Evolutionary conservation across 164 flowering plant genomes (phyloP).

Genomic region (Sextonia rubra): DNA sequence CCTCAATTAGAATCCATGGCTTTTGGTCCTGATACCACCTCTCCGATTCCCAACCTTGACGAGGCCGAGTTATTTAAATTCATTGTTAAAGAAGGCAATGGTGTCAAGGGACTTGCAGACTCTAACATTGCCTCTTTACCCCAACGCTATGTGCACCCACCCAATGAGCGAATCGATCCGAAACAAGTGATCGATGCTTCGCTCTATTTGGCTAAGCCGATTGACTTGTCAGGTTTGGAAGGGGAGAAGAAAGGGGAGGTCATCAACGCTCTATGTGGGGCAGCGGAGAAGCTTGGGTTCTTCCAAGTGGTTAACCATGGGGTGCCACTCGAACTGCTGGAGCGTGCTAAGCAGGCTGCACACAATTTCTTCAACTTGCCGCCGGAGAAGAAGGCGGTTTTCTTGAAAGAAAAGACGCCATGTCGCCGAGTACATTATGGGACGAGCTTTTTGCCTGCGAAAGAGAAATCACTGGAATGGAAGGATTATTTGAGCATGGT

Average conservation of each 20-base stretch:
- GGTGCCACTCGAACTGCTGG: slow-evolving; percentile 11
- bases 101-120: slow-evolving; percentile 19
- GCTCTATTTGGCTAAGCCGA: slow-evolving; percentile 12
- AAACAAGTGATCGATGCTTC: slow-evolving; percentile 14
- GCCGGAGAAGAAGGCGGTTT: slow-evolving; percentile 12
- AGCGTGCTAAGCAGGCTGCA: slow-evolving; percentile 13
- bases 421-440: slow-evolving; percentile 17
- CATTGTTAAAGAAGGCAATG: slow-evolving; percentile 16
- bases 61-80: slow-evolving; percentile 9
- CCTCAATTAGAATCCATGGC: slow-evolving; percentile 7
- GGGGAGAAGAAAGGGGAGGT: slow-evolving; percentile 11
- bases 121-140: slow-evolving; percentile 10
- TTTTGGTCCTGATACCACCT: background rate
- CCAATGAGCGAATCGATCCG: slow-evolving; percentile 14
- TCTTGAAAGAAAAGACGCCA: slow-evolving; percentile 9
- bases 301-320: slow-evolving; percentile 26
- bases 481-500: slow-evolving; percentile 22
- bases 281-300: slow-evolving; percentile 16
- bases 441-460: slow-evolving; percentile 21
- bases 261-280: slow-evolving; percentile 7
- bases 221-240: slow-evolving; percentile 12
- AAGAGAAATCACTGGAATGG: slow-evolving; percentile 18
- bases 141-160: slow-evolving; percentile 17
- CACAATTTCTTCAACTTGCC: slow-evolving; percentile 16
- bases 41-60: background rate